Conservation (phyloP, 2,329 filamentous ascomycete genomes). For the Neopestalotiopsis rosae region DNA sequence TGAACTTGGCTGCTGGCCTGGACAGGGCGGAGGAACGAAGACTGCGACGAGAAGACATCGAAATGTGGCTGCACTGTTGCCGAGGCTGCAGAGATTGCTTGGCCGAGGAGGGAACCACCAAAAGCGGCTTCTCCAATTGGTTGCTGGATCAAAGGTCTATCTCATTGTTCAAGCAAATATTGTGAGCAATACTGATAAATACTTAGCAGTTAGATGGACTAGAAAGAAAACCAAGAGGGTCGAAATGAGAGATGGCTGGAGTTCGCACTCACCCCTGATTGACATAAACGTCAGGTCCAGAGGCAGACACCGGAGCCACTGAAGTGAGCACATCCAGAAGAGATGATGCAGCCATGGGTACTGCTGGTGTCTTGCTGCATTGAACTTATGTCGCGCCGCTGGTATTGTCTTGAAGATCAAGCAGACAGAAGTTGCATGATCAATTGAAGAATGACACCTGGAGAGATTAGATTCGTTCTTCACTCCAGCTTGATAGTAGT, state of each 20-base stretch:
- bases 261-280: not conserved
- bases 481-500: no score
- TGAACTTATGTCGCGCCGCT: no score
- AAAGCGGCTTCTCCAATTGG: conserved; percentile 9
- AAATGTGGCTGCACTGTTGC: conserved; percentile 20
- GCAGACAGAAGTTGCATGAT: no score
- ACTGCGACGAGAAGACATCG: conserved; percentile 23
- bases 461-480: no score
- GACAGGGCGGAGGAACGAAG: conserved; percentile 22
- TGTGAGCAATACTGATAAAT: not conserved
- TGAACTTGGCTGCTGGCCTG: conserved; percentile 7
- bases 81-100: conserved; percentile 24
- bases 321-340: conserved; percentile 7
- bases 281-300: not conserved
- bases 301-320: not conserved
- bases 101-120: conserved; percentile 13
- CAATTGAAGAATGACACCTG: no score
- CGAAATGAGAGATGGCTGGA: not conserved
- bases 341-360: not conserved
- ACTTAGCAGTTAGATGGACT: no score
- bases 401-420: no score
- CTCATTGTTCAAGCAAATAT: not conserved
- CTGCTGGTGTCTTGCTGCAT: no score
- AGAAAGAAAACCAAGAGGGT: not conserved
- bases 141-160: conserved; percentile 9